These are phyloP conservation scores for Backusella macrospora DNA, from an alignment of 192 early-diverging fungal genomes.

Conservation along the genomic window DNA sequence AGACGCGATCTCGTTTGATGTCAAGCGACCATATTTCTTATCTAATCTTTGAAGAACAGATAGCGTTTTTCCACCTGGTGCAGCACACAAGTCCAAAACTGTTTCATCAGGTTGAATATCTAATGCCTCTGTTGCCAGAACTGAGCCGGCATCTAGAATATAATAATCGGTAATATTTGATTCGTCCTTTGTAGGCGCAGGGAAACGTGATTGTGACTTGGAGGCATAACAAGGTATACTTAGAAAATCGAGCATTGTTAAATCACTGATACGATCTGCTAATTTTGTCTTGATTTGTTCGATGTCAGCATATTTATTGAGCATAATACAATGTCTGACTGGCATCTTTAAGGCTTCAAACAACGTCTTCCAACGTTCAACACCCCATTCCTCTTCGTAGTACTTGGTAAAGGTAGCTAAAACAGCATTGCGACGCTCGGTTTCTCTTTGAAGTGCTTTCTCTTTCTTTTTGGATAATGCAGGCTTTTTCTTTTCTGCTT, in stretches of 20 bases:
- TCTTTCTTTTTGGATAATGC: slow-evolving; percentile 26
- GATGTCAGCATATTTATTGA: slow-evolving; percentile 33
- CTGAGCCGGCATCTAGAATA: slow-evolving; percentile 78
- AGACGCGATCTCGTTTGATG: slow-evolving; percentile 45
- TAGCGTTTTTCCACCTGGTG: slow-evolving; percentile 57
- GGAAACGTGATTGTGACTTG: slow-evolving; percentile 24
- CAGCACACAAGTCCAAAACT: slow-evolving; percentile 73
- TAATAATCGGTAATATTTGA: slow-evolving; percentile 44
- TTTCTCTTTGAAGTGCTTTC: slow-evolving; percentile 23
- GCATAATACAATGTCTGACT: slow-evolving; percentile 26
- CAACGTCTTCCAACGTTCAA: slow-evolving; percentile 28
- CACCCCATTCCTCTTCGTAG: slow-evolving; percentile 33
- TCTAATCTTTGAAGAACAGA: slow-evolving; percentile 49
- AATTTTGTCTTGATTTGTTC: slow-evolving; percentile 2
- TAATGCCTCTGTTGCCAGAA: slow-evolving; percentile 76
- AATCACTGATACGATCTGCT: not conserved
- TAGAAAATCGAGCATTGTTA: slow-evolving; percentile 24
- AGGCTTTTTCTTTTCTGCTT: slow-evolving; percentile 20
- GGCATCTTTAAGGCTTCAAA: slow-evolving; percentile 27
- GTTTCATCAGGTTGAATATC: slow-evolving; percentile 76
- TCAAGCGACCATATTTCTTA: slow-evolving; percentile 33
- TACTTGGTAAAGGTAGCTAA: slow-evolving; percentile 21
- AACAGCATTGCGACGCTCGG: slow-evolving; percentile 17
- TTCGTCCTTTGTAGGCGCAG: slow-evolving; percentile 31
- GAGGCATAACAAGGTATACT: slow-evolving; percentile 31